A percentile compares a stretch with the other conserved stretches of the same genome.
phyloP scores from a whole-genome alignment of 345 rosid genomes.

The Dimocarpus longan region DNA sequence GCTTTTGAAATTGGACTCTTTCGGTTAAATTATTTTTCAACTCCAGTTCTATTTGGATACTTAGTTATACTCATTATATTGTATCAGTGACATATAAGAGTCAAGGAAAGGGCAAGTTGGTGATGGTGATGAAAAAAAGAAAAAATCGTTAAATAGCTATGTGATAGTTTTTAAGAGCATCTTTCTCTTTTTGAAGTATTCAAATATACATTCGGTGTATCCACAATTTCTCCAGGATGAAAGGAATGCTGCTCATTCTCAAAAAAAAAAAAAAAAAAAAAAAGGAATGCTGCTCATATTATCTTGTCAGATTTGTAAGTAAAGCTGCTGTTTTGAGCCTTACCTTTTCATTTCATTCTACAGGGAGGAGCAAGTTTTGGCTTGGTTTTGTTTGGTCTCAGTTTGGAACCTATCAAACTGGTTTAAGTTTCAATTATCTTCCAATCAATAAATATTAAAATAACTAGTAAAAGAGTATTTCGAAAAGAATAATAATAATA shows the following conservation, averaged over 20 bases:
- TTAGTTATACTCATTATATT: background rate
- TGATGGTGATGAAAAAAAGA: background rate
- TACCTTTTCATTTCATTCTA: background rate
- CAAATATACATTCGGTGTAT: background rate
- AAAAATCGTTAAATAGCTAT: constrained; percentile 3
- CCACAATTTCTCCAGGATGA: background rate
- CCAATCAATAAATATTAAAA: no score
- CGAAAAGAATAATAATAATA: no score
- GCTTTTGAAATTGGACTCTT: background rate
- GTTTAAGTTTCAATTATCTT: no score
- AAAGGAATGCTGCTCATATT: background rate
- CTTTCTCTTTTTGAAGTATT: background rate
- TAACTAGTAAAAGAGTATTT: background rate
- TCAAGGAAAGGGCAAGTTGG: background rate
- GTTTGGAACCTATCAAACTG: background rate
- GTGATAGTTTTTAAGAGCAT: background rate
- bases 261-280: no score
- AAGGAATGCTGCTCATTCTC: background rate
- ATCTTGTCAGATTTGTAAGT: background rate
- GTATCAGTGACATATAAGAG: background rate
- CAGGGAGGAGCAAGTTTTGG: background rate
- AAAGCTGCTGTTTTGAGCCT: background rate
- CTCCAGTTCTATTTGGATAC: background rate
- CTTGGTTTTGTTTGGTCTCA: background rate
- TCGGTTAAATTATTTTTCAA: constrained; percentile 15